Evolutionary conservation across 768 basidiomycete genomes (phyloP).

Genomic region (Boletus rubropictus): DNA sequence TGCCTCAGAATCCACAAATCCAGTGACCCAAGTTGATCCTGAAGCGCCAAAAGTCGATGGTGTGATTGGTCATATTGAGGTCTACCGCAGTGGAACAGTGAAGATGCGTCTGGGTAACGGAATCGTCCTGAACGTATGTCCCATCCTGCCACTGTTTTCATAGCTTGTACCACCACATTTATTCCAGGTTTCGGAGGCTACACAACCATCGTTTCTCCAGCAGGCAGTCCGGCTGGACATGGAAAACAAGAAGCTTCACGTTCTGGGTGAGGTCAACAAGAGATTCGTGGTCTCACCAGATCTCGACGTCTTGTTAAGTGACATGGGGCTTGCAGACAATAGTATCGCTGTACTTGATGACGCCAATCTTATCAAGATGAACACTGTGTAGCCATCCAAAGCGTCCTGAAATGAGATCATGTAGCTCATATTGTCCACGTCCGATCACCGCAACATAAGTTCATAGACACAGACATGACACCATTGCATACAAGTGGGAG

Average conservation of each 20-base stretch:
- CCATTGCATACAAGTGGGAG: not conserved
- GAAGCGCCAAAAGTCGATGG: slow-evolving; percentile 53
- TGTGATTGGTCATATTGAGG: slow-evolving; percentile 74
- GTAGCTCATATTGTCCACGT: too few relatives aligned
- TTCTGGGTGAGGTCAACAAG: slow-evolving; percentile 84
- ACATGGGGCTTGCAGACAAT: slow-evolving; percentile 53
- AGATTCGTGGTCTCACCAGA: slow-evolving; percentile 83
- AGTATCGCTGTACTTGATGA: slow-evolving; percentile 33
- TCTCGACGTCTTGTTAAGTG: slow-evolving; percentile 63
- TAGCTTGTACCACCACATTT: not conserved
- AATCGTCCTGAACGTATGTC: slow-evolving; percentile 70
- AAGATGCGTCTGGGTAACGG: slow-evolving; percentile 81
- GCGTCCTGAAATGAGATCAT: not conserved
- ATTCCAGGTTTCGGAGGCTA: slow-evolving; percentile 69
- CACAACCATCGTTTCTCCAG: slow-evolving; percentile 83
- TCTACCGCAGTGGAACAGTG: slow-evolving; percentile 79
- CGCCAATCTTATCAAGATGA: slow-evolving; percentile 52
- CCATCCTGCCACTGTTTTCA: not conserved
- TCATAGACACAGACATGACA: not conserved
- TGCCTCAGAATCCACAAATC: slow-evolving; percentile 19
- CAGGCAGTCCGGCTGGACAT: slow-evolving; percentile 74
- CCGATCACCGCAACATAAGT: not conserved
- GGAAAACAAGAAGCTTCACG: slow-evolving; percentile 50
- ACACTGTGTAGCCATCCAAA: slow-evolving; percentile 20
- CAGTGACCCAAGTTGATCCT: slow-evolving; percentile 15